phyloP scores from a whole-genome alignment of 345 rosid species.

The Diplotaxis tenuifolia region DNA sequence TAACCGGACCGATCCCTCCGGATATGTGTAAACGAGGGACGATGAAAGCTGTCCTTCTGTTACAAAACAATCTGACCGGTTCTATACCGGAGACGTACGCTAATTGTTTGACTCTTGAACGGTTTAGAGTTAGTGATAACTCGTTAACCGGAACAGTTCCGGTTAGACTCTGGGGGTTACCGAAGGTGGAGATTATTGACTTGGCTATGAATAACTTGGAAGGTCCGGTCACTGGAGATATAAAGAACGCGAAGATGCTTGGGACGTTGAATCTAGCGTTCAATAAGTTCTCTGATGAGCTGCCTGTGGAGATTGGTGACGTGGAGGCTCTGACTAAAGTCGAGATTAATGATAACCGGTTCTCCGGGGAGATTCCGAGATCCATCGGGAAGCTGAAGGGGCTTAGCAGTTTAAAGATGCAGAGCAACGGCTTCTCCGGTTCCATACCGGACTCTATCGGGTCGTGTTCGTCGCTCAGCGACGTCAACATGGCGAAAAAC shows the following conservation, averaged over 20 bases:
- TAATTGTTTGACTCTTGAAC: slow-evolving; percentile 49
- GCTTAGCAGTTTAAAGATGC: slow-evolving; percentile 55
- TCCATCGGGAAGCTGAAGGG: slow-evolving; percentile 53
- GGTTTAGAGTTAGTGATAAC: slow-evolving; percentile 80
- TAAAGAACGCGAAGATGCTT: slow-evolving; percentile 55
- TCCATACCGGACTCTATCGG: slow-evolving; percentile 62
- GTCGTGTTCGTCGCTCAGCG: slow-evolving; percentile 55
- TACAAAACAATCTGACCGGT: slow-evolving; percentile 72
- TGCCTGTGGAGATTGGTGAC: slow-evolving; percentile 64
- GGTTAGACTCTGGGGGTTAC: slow-evolving; percentile 77
- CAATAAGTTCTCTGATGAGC: slow-evolving; percentile 66
- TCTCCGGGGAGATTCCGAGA: slow-evolving; percentile 64
- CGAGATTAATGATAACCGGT: slow-evolving; percentile 55
- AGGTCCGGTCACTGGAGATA: slow-evolving; percentile 59
- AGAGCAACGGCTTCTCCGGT: slow-evolving; percentile 59
- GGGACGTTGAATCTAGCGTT: slow-evolving; percentile 44
- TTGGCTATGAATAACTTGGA: slow-evolving; percentile 51
- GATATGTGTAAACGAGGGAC: slow-evolving; percentile 82
- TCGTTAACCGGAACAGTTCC: slow-evolving; percentile 70
- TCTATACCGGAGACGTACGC: slow-evolving; percentile 69
- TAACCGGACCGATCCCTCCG: slow-evolving; percentile 78
- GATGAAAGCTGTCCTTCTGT: slow-evolving; percentile 61
- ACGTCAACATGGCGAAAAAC: slow-evolving; percentile 70
- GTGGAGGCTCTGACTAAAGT: slow-evolving; percentile 44
- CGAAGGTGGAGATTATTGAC: slow-evolving; percentile 60